Base-by-base conservation (phyloP, 495 filamentous ascomycete genomes). In the Aspergillus diversus region DNA sequence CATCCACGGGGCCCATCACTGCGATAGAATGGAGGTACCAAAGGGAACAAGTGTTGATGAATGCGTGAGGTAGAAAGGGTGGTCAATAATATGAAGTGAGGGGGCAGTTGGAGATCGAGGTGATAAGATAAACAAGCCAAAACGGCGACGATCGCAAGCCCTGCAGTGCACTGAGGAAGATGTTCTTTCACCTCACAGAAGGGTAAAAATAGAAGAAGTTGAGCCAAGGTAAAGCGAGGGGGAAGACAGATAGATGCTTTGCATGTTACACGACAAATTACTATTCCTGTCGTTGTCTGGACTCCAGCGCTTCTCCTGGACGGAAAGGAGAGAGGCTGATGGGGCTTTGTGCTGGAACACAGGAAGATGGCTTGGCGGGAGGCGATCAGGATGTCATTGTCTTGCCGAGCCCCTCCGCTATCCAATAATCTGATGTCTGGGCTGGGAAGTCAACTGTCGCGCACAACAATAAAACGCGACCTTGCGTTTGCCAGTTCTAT, bases 1-100 rank as follows among this genome's bases (percentile, higher is more conserved):
- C 52, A 55, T 55, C 46, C 60, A 55, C 9, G 39, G 53, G 5
- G 48, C 55, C 34, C 54, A 66, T 68, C 32, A 39, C 34, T 15
- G n/a, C 37, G 43, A 11, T 56, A 16, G n/a, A 5, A 50, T n/a
- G n/a, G 47, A 50, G 16, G 33, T 34, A 32, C 27, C 15, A 54
- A 54, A 54, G 34, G 21, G 21, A 50, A 50, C 4, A 50, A 50
- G n/a, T 43, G 15, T 43, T 15, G 27, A 50, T 12, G 21, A 27
- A 9, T 7, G 11, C 21, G 9, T 50, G 47, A 50, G 39, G n/a
- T 43, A 43, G n/a, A 8, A 11, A n/a, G 39, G 15, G 17, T 8
- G 16, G 16, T 49, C 21, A 31, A 50, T 8, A 50, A 27, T 50
- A 17, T 50, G 47, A 17, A 50, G 47, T 50, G 47, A 50, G 16